These are phyloP conservation scores for Pyricularia sp. DNA, from an alignment of 2,329 filamentous ascomycete species.

Conservation along the genomic window DNA sequence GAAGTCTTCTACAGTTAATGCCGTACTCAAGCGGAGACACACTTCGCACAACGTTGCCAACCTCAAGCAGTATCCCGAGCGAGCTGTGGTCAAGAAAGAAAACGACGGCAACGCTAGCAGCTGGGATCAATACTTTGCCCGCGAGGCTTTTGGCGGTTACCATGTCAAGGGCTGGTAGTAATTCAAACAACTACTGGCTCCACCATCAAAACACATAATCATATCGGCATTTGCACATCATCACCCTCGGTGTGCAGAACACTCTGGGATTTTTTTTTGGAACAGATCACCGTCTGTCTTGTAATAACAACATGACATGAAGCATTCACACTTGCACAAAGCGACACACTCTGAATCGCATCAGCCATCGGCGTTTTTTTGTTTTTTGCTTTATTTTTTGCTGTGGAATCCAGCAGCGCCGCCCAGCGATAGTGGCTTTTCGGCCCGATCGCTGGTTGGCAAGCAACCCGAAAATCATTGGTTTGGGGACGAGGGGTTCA, in stretches of 20 bases:
- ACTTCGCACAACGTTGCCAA: slow-evolving; percentile 88
- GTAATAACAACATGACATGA: slow-evolving; percentile 1
- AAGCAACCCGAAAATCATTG: background rate
- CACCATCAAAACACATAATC: background rate
- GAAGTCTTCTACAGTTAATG: slow-evolving; percentile 81
- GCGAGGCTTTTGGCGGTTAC: slow-evolving; percentile 70
- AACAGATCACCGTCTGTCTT: slow-evolving; percentile 1
- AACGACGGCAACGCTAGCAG: slow-evolving; percentile 60
- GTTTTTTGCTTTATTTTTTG: background rate
- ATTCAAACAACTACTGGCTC: slow-evolving; percentile 5
- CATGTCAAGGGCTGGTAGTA: slow-evolving; percentile 87
- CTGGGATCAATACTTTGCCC: slow-evolving; percentile 80
- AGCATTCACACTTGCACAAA: background rate
- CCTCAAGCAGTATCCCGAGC: slow-evolving; percentile 71
- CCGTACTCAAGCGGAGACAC: slow-evolving; percentile 80
- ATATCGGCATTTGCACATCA: background rate
- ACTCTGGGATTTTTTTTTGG: background rate
- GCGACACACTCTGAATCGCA: background rate
- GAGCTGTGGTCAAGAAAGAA: slow-evolving; percentile 47
- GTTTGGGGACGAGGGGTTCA: background rate
- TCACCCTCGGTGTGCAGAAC: background rate
- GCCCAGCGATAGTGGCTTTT: background rate
- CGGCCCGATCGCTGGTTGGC: background rate
- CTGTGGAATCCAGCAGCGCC: background rate
- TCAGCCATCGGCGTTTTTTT: background rate